Percentiles rank a stretch among this genome's conserved stretches.
Conservation (phyloP, 495 filamentous ascomycete species). For the Aspergillus wentii region DNA sequence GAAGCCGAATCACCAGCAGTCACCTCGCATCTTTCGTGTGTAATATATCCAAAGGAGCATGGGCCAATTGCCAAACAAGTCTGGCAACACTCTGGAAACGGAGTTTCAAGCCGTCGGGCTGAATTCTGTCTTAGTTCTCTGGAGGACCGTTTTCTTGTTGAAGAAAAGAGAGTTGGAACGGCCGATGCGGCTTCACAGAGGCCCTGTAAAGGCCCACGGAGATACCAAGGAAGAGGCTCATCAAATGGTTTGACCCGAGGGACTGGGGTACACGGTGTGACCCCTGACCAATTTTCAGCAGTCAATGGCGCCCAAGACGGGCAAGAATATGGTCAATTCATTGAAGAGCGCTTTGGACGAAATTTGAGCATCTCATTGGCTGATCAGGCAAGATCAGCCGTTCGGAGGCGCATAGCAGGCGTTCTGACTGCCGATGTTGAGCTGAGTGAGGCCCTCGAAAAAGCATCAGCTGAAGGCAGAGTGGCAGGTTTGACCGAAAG, state of each 20-base stretch:
- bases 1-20: slow-evolving; percentile 23
- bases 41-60: slow-evolving; percentile 63
- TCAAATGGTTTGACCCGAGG: slow-evolving; percentile 18
- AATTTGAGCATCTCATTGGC: slow-evolving; percentile 79
- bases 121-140: slow-evolving; percentile 80
- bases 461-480: slow-evolving; percentile 40
- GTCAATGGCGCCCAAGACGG: slow-evolving; percentile 32
- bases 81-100: slow-evolving; percentile 97
- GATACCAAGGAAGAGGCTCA: slow-evolving; percentile 63
- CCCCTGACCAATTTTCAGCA: slow-evolving; percentile 6
- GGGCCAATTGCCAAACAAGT: slow-evolving; percentile 76
- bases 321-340: slow-evolving; percentile 71
- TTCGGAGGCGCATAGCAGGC: slow-evolving; percentile 83
- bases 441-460: slow-evolving; percentile 55
- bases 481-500: slow-evolving; percentile 73
- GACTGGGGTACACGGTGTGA: slow-evolving; percentile 5
- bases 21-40: slow-evolving; percentile 58
- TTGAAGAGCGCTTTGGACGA: slow-evolving; percentile 92
- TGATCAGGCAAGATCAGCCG: slow-evolving; percentile 76
- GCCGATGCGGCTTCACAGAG: slow-evolving; percentile 33
- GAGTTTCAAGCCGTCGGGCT: slow-evolving; percentile 83
- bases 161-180: slow-evolving; percentile 29
- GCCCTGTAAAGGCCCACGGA: slow-evolving; percentile 58
- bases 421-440: slow-evolving; percentile 72
- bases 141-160: slow-evolving; percentile 63